Evolutionary conservation across 257 asterid genomes (phyloP).

Genomic region (Oldenlandia corymbosa): DNA sequence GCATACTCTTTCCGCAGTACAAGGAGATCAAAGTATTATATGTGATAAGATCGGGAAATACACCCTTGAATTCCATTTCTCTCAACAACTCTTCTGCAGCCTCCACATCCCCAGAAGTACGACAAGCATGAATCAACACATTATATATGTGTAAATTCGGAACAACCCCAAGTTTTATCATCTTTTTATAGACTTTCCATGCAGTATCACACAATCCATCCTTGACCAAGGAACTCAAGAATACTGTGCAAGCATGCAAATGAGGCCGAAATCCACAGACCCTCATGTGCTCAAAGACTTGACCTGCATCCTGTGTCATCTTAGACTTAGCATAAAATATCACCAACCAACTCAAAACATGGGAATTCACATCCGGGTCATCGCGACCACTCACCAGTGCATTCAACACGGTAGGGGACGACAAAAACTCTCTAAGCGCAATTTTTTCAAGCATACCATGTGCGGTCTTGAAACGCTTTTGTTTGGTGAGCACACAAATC

Average conservation of each 20-base stretch:
- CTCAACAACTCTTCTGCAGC: constrained; percentile 60
- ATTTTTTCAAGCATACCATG: constrained; percentile 55
- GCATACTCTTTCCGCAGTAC: constrained; percentile 87
- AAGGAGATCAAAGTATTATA: constrained; percentile 71
- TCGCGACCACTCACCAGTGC: constrained; percentile 39
- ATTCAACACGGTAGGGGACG: constrained; percentile 77
- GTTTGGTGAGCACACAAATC: constrained; percentile 66
- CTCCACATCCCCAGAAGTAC: constrained; percentile 62
- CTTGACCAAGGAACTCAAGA: constrained; percentile 71
- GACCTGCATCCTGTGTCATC: constrained; percentile 65
- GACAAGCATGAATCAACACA: constrained; percentile 81
- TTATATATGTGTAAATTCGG: constrained; percentile 73
- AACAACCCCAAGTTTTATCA: constrained; percentile 56
- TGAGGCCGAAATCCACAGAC: constrained; percentile 60
- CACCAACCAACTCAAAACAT: constrained; percentile 89
- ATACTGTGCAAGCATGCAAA: constrained; percentile 77
- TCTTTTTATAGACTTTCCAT: constrained; percentile 72
- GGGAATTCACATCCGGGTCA: constrained; percentile 61
- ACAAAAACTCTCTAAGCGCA: constrained; percentile 65
- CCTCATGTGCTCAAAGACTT: constrained; percentile 82
- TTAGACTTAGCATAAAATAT: constrained; percentile 67
- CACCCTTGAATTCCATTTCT: constrained; percentile 61
- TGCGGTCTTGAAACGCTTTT: constrained; percentile 62
- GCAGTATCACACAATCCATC: constrained; percentile 57
- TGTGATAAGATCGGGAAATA: constrained; percentile 71